phyloP scores from a whole-genome alignment of 306 rosid species.

The Cucumis melo region DNA sequence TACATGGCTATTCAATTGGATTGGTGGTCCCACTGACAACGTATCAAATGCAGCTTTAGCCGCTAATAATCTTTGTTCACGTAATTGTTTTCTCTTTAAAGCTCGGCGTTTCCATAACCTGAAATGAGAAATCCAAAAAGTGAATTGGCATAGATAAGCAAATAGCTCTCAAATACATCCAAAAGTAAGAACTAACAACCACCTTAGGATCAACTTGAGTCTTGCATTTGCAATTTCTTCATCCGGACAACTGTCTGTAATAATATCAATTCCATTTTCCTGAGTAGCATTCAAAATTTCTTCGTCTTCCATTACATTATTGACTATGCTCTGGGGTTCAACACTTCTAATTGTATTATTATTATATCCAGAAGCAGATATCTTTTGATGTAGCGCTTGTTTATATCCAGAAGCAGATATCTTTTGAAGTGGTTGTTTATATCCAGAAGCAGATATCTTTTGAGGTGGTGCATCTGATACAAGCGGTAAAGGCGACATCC shows the following conservation, averaged over 20 bases:
- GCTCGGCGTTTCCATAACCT: constrained; percentile 84
- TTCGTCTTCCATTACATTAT: constrained; percentile 20
- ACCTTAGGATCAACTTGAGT: constrained; percentile 79
- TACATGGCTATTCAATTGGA: constrained; percentile 47
- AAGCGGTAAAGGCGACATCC: constrained; percentile 23
- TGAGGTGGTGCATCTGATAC: constrained; percentile 28
- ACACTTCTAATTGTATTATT: constrained; percentile 14
- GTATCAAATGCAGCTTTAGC: constrained; percentile 65
- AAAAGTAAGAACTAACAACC: constrained; percentile 33
- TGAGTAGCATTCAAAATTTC: constrained; percentile 22
- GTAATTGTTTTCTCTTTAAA: constrained; percentile 43
- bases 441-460: constrained; percentile 27
- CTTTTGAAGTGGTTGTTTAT: constrained; percentile 24
- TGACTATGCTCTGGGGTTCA: constrained; percentile 14
- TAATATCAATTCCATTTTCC: constrained; percentile 25
- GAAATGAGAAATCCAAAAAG: constrained; percentile 11
- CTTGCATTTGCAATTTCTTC: constrained; percentile 67
- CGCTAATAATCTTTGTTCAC: constrained; percentile 58
- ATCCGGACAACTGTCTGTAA: constrained; percentile 20
- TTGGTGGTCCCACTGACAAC: constrained; percentile 64
- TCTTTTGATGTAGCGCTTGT: constrained; percentile 19
- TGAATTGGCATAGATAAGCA: constrained; percentile 7
- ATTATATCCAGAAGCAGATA: constrained; percentile 16
- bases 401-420: not conserved
- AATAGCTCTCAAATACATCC: not conserved